Percentiles rank a stretch among this genome's conserved stretches.
These are phyloP conservation scores for Mycena vitilis DNA, from an alignment of 768 basidiomycete species.

Conservation along the genomic window DNA sequence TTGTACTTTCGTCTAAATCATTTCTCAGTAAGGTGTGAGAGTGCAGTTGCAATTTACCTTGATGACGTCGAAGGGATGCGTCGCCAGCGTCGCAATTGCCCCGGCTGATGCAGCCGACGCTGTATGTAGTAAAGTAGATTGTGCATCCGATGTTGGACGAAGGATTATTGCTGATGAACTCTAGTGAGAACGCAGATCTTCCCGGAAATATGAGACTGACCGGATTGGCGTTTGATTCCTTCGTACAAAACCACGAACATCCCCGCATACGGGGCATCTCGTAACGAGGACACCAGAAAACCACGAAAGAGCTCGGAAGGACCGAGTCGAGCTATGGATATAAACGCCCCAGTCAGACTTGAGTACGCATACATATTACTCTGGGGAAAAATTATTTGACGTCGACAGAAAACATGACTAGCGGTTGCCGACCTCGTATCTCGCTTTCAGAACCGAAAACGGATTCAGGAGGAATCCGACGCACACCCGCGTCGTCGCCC, in stretches of 20 bases:
- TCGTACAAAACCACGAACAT: conserved; percentile 92
- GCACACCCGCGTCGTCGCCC: conserved; percentile 81
- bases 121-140: conserved; percentile 67
- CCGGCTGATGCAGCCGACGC: conserved; percentile 84
- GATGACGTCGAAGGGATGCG: conserved; percentile 94
- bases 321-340: conserved; percentile 73
- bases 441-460: conserved; percentile 90
- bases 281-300: conserved; percentile 86
- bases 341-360: conserved; percentile 68
- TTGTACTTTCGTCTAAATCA: conserved; percentile 86
- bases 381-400: conserved; percentile 50
- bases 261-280: conserved; percentile 95
- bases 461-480: conserved; percentile 92
- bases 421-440: conserved; percentile 77
- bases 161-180: conserved; percentile 53
- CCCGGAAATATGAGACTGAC: conserved; percentile 51
- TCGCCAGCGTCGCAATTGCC: conserved; percentile 83
- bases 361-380: conserved; percentile 83
- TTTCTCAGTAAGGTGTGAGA: neutral
- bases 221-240: conserved; percentile 78
- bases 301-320: conserved; percentile 88
- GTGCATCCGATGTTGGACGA: conserved; percentile 55
- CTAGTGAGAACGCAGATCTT: conserved; percentile 20
- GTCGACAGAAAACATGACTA: conserved; percentile 3
- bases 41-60: conserved; percentile 65